Evolutionary conservation across 2,329 filamentous ascomycete species (phyloP).

Genomic region (Fulvia fulva): DNA sequence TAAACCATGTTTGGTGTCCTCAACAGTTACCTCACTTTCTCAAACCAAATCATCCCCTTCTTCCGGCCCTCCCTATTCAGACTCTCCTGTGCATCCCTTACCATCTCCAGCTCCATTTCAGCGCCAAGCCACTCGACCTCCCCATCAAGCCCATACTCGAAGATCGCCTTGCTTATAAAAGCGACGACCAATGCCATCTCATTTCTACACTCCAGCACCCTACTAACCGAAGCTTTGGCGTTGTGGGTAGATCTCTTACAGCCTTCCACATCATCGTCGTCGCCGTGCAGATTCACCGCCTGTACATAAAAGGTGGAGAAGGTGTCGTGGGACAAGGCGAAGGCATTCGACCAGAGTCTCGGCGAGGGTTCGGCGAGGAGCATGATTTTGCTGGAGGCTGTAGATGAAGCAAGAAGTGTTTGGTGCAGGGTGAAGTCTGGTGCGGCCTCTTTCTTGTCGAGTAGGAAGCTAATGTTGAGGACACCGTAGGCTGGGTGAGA

Average conservation of each 20-base stretch:
- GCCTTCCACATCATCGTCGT: neutral
- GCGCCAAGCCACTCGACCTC: conserved; percentile 3
- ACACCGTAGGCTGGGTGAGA: conserved; percentile 9
- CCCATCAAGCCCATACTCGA: conserved; percentile 4
- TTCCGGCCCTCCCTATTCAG: conserved; percentile 10
- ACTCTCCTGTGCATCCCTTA: conserved; percentile 6
- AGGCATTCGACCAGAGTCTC: neutral
- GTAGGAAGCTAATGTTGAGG: conserved; percentile 9
- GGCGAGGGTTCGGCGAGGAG: neutral
- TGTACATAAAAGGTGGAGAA: conserved; percentile 4
- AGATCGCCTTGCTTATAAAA: neutral
- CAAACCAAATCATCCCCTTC: conserved; percentile 20
- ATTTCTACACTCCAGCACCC: conserved; percentile 6
- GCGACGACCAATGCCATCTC: neutral
- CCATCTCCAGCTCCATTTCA: conserved; percentile 11
- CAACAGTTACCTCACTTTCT: too few species aligned
- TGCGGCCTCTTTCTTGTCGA: neutral
- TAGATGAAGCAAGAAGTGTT: neutral
- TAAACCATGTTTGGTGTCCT: too few species aligned
- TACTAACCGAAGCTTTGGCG: neutral
- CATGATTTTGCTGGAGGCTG: neutral
- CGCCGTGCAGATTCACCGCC: neutral
- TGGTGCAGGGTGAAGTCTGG: neutral
- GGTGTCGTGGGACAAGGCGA: conserved; percentile 2
- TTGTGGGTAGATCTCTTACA: neutral